Evolutionary conservation across 495 filamentous ascomycete species (phyloP), one percentile per base, ranked within the genome.

Genomic region (Penicillium paradoxum): DNA sequence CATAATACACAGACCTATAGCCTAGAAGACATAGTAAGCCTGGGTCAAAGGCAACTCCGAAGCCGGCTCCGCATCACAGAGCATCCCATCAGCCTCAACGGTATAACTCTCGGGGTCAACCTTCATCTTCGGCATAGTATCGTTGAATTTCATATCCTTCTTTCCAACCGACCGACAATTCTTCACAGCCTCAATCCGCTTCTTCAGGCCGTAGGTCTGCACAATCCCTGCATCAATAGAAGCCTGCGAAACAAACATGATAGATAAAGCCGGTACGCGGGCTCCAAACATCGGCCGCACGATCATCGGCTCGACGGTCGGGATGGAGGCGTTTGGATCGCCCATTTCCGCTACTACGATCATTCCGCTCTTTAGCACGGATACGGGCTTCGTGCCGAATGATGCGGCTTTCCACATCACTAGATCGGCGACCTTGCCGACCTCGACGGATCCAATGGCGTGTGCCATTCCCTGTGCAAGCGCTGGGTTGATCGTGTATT

Each of bases 401-500:
- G 79, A 86, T 34, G 82, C 82, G 11, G 91, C 85, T 25, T 83
- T 83, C 95, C 93, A 98, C 7, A 98, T 59, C 0, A 96, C 89
- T 48, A 98, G 61, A 68, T 98, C 93, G 1, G 95, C 93, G 27
- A 98, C 62, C 73, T 96, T 97, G 29, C 91, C 93, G 1, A 87
- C 80, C 69, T 96, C 91, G 30, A 98, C 72, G 53, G 85, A 90
- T 2, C 93, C 93, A 58, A 97, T 84, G 1, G 96, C 49, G 66
- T 97, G 95, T 3, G 78, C 73, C 90, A 98, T 95, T 18, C 93
- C 93, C 71, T 97, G 95, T 1, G 93, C 83, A 45, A 97, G 78
- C 6, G 91, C 91, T 11, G 93, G 95, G 73, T 98, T 98, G 76
- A 97, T 86, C 14, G 93, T 98, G 68, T 97, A 97, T 72, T 98